phyloP scores from a whole-genome alignment of 805 yeast species.

The Zygotorulaspora danielsina region DNA sequence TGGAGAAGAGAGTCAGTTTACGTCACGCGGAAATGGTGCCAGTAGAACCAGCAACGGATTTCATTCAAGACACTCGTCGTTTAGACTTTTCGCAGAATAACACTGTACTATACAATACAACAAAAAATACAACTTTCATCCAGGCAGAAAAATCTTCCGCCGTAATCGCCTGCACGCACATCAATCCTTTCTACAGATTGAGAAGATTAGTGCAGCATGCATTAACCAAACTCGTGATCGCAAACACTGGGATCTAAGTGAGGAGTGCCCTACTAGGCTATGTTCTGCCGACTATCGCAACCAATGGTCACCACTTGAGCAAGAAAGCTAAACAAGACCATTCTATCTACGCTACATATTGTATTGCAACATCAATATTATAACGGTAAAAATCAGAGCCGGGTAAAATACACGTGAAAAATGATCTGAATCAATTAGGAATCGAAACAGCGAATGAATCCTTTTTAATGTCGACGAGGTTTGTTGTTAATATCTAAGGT shows the following conservation, averaged over 20 bases:
- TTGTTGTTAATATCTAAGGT: not conserved
- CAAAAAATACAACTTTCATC: not conserved
- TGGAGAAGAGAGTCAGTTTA: slow-evolving; percentile 1
- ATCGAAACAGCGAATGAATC: slow-evolving; percentile 1
- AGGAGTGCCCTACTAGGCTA: no score
- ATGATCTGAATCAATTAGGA: no score
- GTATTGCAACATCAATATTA: no score
- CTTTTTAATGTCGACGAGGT: not conserved
- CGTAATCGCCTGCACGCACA: not conserved
- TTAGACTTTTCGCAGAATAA: slow-evolving; percentile 5
- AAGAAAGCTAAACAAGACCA: no score
- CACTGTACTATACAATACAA: slow-evolving; percentile 8
- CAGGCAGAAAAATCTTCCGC: slow-evolving; percentile 5
- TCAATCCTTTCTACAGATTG: slow-evolving; percentile 2
- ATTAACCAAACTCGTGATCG: not conserved
- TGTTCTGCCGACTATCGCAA: no score
- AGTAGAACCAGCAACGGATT: slow-evolving; percentile 5
- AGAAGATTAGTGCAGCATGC: not conserved
- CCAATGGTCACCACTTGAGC: no score
- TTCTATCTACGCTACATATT: no score
- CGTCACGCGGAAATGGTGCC: slow-evolving; percentile 4
- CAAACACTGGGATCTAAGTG: no score
- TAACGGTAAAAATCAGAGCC: no score
- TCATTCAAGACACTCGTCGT: slow-evolving; percentile 9
- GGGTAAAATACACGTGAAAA: no score